Conservation (phyloP, 2,329 filamentous ascomycete species). For the Myrmaecium sp. region DNA sequence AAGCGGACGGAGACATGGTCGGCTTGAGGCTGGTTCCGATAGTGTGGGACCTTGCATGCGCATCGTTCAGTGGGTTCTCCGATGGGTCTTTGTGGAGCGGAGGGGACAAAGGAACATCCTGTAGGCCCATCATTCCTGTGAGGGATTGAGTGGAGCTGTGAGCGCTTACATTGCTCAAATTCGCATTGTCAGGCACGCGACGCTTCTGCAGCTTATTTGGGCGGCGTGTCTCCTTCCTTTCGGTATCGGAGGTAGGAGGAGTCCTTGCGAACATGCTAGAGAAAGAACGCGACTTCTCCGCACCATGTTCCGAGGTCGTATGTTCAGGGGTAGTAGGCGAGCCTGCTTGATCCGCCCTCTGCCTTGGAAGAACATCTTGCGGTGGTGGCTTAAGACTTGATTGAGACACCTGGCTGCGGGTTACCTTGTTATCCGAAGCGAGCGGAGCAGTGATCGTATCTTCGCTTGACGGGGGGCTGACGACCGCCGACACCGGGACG, state of each 20-base stretch:
- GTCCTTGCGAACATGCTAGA: slow-evolving; percentile 15
- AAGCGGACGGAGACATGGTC: slow-evolving; percentile 57
- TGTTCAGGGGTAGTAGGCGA: slow-evolving; percentile 3
- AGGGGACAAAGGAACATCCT: too few species aligned
- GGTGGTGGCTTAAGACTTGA: neutral
- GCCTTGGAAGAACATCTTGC: too few species aligned
- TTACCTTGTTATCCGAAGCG: neutral
- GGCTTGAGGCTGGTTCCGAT: slow-evolving; percentile 33
- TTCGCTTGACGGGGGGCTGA: slow-evolving; percentile 22
- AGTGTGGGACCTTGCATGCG: too few species aligned
- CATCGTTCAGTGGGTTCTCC: neutral
- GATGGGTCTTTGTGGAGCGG: neutral
- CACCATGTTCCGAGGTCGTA: neutral
- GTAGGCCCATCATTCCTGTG: slow-evolving; percentile 21
- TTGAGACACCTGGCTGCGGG: neutral
- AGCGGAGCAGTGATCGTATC: slow-evolving; percentile 15
- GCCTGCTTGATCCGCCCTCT: too few species aligned
- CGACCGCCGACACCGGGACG: slow-evolving; percentile 17
- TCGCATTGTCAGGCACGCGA: slow-evolving; percentile 52
- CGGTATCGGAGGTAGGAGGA: slow-evolving; percentile 47
- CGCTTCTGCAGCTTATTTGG: slow-evolving; percentile 91
- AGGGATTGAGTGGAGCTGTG: slow-evolving; percentile 79
- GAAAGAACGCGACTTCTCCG: slow-evolving; percentile 5
- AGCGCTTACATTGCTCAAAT: slow-evolving; percentile 75
- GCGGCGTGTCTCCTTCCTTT: slow-evolving; percentile 45